phyloP scores from a whole-genome alignment of 139 green algal genomes.

The Desmodesmus armatus region DNA sequence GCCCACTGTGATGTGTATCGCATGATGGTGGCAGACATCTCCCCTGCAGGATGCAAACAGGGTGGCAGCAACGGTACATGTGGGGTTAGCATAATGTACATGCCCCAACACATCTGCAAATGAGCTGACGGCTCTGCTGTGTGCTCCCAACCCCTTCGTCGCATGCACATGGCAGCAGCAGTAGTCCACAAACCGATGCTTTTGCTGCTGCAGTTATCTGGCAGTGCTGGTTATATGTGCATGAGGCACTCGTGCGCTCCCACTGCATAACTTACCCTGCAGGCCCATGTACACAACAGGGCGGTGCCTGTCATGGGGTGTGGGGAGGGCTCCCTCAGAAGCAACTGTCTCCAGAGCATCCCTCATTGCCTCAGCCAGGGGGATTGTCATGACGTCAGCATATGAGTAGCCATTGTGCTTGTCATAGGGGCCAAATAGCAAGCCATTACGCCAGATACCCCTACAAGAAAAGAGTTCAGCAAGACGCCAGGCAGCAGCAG shows the following conservation, averaged over 20 bases:
- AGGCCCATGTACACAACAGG: slow-evolving; percentile 48
- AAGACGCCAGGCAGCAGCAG: background rate
- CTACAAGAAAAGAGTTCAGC: background rate
- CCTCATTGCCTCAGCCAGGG: slow-evolving; percentile 50
- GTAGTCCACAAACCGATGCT: no score
- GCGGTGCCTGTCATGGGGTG: slow-evolving; percentile 3
- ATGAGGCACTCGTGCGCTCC: background rate
- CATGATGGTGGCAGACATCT: slow-evolving; percentile 57
- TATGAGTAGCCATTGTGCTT: slow-evolving; percentile 54
- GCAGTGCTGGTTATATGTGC: no score
- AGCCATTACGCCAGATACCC: slow-evolving; percentile 64
- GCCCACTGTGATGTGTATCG: slow-evolving; percentile 29
- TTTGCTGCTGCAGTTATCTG: background rate
- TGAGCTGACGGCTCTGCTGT: no score
- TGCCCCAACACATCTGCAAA: no score
- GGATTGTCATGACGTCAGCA: slow-evolving; percentile 55
- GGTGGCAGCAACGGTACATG: background rate
- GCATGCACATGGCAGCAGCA: no score
- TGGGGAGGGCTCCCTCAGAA: slow-evolving; percentile 5
- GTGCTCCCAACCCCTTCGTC: no score
- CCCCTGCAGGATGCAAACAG: slow-evolving; percentile 38
- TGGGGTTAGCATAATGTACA: no score
- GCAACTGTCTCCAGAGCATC: background rate
- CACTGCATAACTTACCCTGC: slow-evolving; percentile 16
- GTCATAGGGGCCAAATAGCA: slow-evolving; percentile 57